phyloP scores from a whole-genome alignment of 2,329 filamentous ascomycete genomes.

The Phialophora macrospora region DNA sequence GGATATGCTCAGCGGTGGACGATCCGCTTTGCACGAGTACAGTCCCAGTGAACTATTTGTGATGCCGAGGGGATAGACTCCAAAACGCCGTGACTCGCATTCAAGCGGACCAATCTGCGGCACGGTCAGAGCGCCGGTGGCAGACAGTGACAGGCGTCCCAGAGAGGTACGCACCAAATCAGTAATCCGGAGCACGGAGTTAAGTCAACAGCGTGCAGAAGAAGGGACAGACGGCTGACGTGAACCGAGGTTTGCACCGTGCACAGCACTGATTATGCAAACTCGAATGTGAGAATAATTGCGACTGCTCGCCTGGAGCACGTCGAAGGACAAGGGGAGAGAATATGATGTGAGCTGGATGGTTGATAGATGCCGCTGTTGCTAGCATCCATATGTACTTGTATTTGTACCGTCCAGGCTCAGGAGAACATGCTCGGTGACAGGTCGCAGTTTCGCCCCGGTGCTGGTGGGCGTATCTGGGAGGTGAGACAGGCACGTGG shows the following conservation, averaged over 20 bases:
- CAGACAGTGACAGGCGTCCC: background rate
- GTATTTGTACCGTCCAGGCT: constrained; percentile 16
- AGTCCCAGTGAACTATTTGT: constrained; percentile 1
- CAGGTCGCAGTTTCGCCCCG: background rate
- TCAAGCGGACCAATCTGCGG: constrained; percentile 22
- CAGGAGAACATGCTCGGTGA: constrained; percentile 4
- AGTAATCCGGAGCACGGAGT: constrained; percentile 21
- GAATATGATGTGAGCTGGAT: background rate
- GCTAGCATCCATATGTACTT: constrained; percentile 7
- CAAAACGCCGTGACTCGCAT: background rate
- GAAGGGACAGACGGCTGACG: background rate
- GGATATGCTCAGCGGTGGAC: constrained; percentile 2
- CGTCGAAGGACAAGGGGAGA: constrained; percentile 7
- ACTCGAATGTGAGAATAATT: background rate
- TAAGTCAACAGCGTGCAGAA: constrained; percentile 1
- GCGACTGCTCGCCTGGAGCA: background rate
- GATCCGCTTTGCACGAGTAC: background rate
- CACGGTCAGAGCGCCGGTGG: constrained; percentile 18
- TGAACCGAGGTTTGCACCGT: constrained; percentile 13
- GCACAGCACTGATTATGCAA: constrained; percentile 15
- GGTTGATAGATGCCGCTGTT: background rate
- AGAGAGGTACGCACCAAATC: constrained; percentile 1
- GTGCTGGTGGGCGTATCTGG: constrained; percentile 1
- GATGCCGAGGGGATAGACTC: constrained; percentile 4
- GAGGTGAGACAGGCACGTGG: constrained; percentile 34